Evolutionary conservation across 169 alveolate genomes (phyloP), one percentile per base, ranked within the genome.

Genomic region (Plasmodium coatneyi): DNA sequence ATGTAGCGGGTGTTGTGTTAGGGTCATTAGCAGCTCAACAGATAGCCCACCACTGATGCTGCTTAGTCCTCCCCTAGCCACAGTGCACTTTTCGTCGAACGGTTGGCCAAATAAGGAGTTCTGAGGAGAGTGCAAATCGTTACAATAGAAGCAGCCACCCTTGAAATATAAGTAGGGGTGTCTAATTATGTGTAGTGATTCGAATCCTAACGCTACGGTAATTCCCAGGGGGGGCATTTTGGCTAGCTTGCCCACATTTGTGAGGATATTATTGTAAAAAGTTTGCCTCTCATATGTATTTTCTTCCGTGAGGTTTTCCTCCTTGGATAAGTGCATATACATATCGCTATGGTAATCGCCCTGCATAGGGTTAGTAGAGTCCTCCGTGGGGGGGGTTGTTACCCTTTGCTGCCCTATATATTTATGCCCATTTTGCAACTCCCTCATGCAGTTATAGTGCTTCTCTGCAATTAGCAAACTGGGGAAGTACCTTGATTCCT

Each of bases 401-500:
- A 0, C 22, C 25, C 49, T 19, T 5, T 36, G 41, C 32, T 79
- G 36, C 60, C 9, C 12, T 0, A 9, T n/a, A 54, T 32, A 19
- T 19, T 34, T 0, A 4, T 28, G 14, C 3, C 34, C 28, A 4
- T 4, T 25, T 6, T 41, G 25, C 41, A 80, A 43, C 5, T 70
- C 46, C 39, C 74, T 91, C 32, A 91, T 80, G 25, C 74, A 10
- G 52, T 71, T 91, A 30, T 80, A 91, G 9, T 91, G 92, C 36
- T 81, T 80, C 46, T 91, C 92, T 1, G 95, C 95, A 22, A 93
- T 95, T 36, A 96, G 28, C 34, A 96, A 82, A 19, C 96, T 90
- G 14, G 97, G 97, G n/a, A 96, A 86, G 93, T 96, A 96, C 71
- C 97, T 72, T 0, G 97, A 96, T 39, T 96, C 97, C 74, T 94